These are phyloP conservation scores for Triticum turgidum DNA, from an alignment of 176 grass and related monocot species.

Conservation along the genomic window DNA sequence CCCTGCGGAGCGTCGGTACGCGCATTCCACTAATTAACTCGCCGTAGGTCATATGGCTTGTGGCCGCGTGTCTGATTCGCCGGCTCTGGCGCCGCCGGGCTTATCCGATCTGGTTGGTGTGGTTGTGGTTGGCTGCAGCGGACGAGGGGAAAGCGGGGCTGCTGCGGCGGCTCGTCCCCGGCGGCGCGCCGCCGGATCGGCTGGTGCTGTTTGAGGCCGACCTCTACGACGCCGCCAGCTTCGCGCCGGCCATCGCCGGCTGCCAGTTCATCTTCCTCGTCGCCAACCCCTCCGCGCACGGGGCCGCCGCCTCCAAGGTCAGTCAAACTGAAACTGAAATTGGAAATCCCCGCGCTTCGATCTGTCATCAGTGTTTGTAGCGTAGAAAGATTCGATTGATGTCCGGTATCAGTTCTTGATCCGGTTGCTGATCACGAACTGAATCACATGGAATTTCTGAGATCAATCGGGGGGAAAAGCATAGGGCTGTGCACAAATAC, in stretches of 20 bases:
- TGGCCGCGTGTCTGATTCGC: not conserved
- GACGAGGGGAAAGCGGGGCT: constrained; percentile 44
- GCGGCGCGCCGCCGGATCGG: constrained; percentile 7
- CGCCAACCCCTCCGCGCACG: constrained; percentile 39
- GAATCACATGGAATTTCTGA: not conserved
- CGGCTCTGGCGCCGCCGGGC: not conserved
- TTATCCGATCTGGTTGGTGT: not conserved
- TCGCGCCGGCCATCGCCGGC: constrained; percentile 51
- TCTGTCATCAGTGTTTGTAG: not conserved
- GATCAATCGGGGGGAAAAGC: not conserved
- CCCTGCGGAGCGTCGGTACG: constrained; percentile 31
- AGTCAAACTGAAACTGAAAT: not conserved
- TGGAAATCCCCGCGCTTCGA: not conserved
- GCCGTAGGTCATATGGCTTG: too few species aligned
- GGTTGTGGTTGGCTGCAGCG: constrained; percentile 22
- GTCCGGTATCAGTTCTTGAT: not conserved
- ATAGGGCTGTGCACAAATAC: not conserved
- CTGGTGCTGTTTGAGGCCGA: constrained; percentile 60
- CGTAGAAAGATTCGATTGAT: not conserved
- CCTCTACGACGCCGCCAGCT: constrained; percentile 50
- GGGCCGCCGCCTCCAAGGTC: constrained; percentile 43
- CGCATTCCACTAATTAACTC: not conserved
- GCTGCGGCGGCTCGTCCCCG: constrained; percentile 45
- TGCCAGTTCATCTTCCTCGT: constrained; percentile 70
- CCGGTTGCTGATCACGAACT: not conserved